These are phyloP conservation scores for Clarireedia hainanense DNA, from an alignment of 2,329 filamentous ascomycete genomes.

Conservation along the genomic window DNA sequence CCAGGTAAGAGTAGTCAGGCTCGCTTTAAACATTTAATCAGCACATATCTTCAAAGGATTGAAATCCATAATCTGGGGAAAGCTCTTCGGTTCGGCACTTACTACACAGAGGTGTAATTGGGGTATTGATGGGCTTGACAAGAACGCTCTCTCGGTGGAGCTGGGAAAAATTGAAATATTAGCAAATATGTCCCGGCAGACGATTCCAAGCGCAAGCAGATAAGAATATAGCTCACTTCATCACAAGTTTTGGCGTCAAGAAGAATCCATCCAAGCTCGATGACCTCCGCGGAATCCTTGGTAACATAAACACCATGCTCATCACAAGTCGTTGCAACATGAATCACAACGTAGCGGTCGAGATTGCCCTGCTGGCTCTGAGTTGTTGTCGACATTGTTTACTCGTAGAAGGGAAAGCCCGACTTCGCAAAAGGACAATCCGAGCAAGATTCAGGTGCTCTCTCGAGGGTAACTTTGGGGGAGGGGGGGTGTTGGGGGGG, in stretches of 20 bases:
- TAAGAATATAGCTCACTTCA: constrained; percentile 56
- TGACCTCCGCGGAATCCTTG: constrained; percentile 98
- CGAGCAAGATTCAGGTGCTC: neutral
- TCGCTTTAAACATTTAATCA: constrained; percentile 51
- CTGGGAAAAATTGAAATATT: constrained; percentile 40
- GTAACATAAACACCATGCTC: constrained; percentile 99
- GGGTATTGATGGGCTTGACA: constrained; percentile 97
- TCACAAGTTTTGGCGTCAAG: constrained; percentile 86
- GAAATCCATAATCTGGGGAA: constrained; percentile 1
- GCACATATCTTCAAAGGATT: constrained; percentile 9
- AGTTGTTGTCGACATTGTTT: constrained; percentile 47
- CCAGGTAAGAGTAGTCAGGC: constrained; percentile 95
- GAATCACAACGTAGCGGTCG: constrained; percentile 96
- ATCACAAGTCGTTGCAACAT: constrained; percentile 97
- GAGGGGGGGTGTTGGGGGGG: constrained; percentile 25
- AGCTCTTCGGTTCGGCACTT: constrained; percentile 42
- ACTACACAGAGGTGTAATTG: constrained; percentile 98
- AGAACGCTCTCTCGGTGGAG: constrained; percentile 92
- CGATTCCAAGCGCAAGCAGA: constrained; percentile 2
- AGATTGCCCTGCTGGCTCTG: constrained; percentile 59
- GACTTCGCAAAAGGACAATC: constrained; percentile 21
- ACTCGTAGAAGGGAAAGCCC: constrained; percentile 66
- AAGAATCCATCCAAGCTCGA: constrained; percentile 97
- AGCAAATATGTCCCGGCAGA: constrained; percentile 14
- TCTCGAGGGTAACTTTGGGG: constrained; percentile 35